These are phyloP conservation scores for Pleurotus tuber-regium DNA, from an alignment of 768 basidiomycete species.

Conservation along the genomic window DNA sequence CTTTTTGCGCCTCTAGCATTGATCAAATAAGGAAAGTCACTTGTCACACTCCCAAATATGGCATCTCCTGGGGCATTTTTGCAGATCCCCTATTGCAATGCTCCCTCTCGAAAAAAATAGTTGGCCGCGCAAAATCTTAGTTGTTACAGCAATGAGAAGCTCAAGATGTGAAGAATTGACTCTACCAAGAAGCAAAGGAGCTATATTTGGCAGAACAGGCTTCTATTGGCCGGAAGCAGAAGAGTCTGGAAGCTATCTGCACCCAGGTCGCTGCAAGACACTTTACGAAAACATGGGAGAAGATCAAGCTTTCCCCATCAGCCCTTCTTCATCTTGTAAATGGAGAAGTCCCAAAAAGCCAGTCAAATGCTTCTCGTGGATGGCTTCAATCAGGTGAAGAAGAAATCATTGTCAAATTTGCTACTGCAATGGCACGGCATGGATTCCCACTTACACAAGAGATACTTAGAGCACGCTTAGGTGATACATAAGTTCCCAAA, in stretches of 20 bases:
- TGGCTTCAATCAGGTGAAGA: conserved; percentile 29
- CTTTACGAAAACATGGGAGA: conserved; percentile 11
- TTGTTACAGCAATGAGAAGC: conserved; percentile 13
- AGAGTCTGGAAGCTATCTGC: not conserved
- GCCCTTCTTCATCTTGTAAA: conserved; percentile 16
- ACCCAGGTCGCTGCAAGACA: not conserved
- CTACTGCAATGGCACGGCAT: conserved; percentile 23
- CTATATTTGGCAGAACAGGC: conserved; percentile 8
- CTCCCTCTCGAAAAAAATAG: conserved; percentile 3
- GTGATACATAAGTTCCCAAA: conserved; percentile 26
- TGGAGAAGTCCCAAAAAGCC: conserved; percentile 17
- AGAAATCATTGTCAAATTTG: conserved; percentile 26
- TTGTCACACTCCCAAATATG: not conserved
- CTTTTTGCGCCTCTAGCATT: not conserved
- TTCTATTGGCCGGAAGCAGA: not conserved
- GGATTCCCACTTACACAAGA: conserved; percentile 34
- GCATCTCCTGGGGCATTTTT: not conserved
- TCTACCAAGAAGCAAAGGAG: conserved; percentile 6
- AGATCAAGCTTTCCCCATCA: conserved; percentile 14
- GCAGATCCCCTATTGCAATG: not conserved
- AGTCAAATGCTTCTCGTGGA: conserved; percentile 24
- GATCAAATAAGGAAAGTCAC: not conserved
- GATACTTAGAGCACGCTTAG: conserved; percentile 27
- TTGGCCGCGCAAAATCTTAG: conserved; percentile 15
- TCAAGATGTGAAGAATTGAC: conserved; percentile 3